phyloP scores from a whole-genome alignment of 352 stramenopile species.

The Hyaloperonospora brassicae region DNA sequence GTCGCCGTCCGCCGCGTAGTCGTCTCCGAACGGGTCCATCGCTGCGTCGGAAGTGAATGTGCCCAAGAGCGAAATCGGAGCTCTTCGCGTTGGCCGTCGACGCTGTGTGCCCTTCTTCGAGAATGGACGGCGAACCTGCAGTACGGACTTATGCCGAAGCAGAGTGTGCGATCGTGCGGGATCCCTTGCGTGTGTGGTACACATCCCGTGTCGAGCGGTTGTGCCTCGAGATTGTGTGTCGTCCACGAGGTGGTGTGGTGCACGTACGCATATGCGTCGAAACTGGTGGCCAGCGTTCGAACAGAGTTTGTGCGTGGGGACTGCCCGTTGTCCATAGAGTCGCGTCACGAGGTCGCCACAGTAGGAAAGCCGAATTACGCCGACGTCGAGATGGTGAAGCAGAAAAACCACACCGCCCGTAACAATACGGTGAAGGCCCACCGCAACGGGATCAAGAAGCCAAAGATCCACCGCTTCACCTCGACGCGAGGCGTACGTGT shows the following conservation, averaged over 20 bases:
- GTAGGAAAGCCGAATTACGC: conserved; percentile 52
- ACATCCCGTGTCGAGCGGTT: too few relatives aligned
- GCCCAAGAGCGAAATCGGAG: too few relatives aligned
- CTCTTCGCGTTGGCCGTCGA: too few relatives aligned
- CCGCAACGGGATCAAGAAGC: conserved; percentile 97
- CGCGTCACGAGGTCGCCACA: conserved; percentile 13
- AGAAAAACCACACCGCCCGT: conserved; percentile 97
- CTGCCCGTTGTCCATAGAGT: conserved; percentile 16
- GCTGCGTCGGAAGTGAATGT: background rate
- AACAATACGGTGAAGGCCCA: conserved; percentile 97
- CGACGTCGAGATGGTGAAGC: conserved; percentile 83
- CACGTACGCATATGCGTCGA: conserved; percentile 4
- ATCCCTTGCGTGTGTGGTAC: too few relatives aligned
- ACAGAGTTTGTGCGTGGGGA: conserved; percentile 23
- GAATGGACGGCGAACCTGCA: too few relatives aligned
- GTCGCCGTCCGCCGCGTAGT: conserved; percentile 22
- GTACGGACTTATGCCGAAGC: too few relatives aligned
- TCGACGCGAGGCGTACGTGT: conserved; percentile 88
- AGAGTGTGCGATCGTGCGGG: too few relatives aligned
- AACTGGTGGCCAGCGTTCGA: too few relatives aligned
- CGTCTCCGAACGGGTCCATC: conserved; percentile 66
- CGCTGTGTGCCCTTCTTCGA: too few relatives aligned
- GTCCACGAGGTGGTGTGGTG: conserved; percentile 11
- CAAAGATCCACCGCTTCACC: conserved; percentile 92
- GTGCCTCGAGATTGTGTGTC: too few relatives aligned